phyloP scores from a whole-genome alignment of 495 filamentous ascomycete species.

The Cetradonia linearis region DNA sequence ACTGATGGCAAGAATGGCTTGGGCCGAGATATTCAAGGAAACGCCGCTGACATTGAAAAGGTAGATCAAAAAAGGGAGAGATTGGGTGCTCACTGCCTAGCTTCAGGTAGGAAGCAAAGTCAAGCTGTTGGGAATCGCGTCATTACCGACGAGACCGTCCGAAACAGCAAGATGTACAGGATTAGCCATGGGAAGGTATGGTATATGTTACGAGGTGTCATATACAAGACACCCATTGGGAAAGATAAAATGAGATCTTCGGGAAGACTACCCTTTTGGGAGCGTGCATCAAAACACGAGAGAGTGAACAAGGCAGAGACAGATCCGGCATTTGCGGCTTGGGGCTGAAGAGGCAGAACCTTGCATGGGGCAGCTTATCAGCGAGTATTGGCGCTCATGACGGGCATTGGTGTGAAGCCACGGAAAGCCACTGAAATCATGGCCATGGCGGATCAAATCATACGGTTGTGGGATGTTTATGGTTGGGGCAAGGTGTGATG shows the following conservation, averaged over 20 bases:
- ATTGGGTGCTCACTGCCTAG: background rate
- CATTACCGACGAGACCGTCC: background rate
- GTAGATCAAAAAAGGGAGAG: background rate
- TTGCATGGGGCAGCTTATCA: slow-evolving; percentile 1
- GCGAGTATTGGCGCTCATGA: background rate
- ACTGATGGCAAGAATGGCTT: slow-evolving; percentile 2
- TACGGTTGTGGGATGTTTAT: background rate
- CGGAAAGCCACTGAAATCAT: slow-evolving; percentile 5
- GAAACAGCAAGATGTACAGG: background rate
- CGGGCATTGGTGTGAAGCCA: background rate
- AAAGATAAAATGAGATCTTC: background rate
- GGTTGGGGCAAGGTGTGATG: background rate
- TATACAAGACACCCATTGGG: background rate
- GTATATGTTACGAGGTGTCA: background rate
- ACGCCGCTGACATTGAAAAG: background rate
- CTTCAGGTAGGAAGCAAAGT: background rate
- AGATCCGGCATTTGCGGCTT: background rate
- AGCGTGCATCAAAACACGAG: background rate
- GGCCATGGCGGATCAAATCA: background rate
- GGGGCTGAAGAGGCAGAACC: background rate
- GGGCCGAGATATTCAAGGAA: background rate
- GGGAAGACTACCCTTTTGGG: background rate
- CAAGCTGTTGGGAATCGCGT: background rate
- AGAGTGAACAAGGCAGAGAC: background rate
- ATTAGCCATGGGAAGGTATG: background rate